Base-by-base conservation (phyloP, 176 grass and related monocot genomes). In the Pontederia crassipes region DNA sequence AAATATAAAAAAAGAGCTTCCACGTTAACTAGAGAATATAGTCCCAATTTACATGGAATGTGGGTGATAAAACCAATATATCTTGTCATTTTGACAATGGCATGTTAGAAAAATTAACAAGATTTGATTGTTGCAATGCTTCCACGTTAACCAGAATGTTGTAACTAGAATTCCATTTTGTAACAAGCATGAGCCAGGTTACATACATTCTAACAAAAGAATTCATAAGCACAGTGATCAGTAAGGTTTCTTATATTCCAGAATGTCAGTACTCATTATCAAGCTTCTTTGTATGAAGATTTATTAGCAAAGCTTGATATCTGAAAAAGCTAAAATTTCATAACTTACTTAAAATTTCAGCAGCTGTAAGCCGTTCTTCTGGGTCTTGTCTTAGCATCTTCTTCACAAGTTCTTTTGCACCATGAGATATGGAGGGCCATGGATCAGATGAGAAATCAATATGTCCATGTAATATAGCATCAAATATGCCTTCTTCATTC, bases 401-500 rank as follows among this genome's bases (percentile, higher is more conserved):
- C 73, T 82, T 91, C 66, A 97, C 78, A 49, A 97, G 72, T 72
- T 91, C 92, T 67, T 91, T 97, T 65, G 92, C 87, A 14, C 58
- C 75, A 68, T 49, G 76, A 61, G 92, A 97, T 68, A 97, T 76
- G 46, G 78, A 80, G 80, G 92, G 76, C 92, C 92, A 97, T 46
- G 92, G 92, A 47, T 97, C 87, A 59, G 78, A 90, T 49, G 76
- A 70, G 73, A 97, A 91, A 78, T 97, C 92, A 56, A 97, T 73
- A 61, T 88, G 78, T 50, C 92, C 81, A 1, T 14, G 68, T 71
- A 89, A 74, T 12, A 97, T 75, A 8, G 81, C 76, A 64, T 91
- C 81, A 61, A 97, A 97, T 78, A 97, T 97, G 20, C 87, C 87
- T 17, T 91, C 83, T 69, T 97, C 92, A 68, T 79, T 90, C 68